Percentiles rank a stretch among this genome's conserved stretches.
Conservation (phyloP, 2,329 filamentous ascomycete species). For the Trichoderma sp. region DNA sequence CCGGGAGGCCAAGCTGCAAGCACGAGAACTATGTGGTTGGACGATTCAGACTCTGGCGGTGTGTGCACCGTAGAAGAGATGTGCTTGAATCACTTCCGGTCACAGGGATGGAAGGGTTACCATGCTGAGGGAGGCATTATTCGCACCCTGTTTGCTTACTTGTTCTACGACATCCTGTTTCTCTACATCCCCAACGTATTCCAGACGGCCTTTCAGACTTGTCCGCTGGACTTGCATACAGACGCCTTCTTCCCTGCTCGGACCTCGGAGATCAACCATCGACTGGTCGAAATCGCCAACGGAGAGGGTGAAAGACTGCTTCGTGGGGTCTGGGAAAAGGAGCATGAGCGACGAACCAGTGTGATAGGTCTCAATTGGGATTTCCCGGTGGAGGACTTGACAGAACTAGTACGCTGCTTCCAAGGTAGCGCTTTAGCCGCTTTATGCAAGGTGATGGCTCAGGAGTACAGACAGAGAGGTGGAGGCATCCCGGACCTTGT, state of each 20-base stretch:
- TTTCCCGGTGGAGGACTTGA: constrained; percentile 73
- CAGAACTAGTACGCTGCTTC: constrained; percentile 77
- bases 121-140: constrained; percentile 90
- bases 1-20: constrained; percentile 43
- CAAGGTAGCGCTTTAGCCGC: constrained; percentile 74
- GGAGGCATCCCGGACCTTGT: constrained; percentile 91
- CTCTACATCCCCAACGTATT: constrained; percentile 95
- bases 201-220: constrained; percentile 92
- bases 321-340: constrained; percentile 62
- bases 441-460: constrained; percentile 89
- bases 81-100: constrained; percentile 84
- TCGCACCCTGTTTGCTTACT: constrained; percentile 83
- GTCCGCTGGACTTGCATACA: constrained; percentile 86
- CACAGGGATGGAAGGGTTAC: constrained; percentile 87
- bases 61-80: constrained; percentile 91
- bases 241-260: constrained; percentile 86
- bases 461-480: constrained; percentile 85
- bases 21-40: constrained; percentile 83
- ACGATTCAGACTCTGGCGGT: constrained; percentile 63
- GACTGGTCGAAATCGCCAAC: constrained; percentile 83
- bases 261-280: constrained; percentile 84
- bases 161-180: constrained; percentile 93
- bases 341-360: constrained; percentile 72
- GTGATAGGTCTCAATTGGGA: constrained; percentile 92
- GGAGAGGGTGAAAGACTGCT: constrained; percentile 69